Percentiles rank a stretch among this genome's conserved stretches.
Conservation (phyloP, 352 stramenopile species). For the Phytophthora rubi region DNA sequence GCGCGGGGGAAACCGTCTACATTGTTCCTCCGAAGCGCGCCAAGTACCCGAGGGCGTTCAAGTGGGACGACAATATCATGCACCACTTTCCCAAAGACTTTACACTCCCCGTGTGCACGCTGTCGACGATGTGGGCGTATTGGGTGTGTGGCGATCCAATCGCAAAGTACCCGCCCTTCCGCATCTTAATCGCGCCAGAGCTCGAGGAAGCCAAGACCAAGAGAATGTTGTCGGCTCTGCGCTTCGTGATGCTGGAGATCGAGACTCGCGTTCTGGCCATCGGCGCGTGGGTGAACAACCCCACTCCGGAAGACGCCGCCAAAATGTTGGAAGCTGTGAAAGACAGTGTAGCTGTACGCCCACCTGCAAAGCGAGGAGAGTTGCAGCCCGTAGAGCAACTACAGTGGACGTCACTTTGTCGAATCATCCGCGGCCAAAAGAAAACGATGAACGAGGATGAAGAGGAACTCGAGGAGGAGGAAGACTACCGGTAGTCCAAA, state of each 20-base stretch:
- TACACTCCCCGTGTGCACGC: constrained; percentile 12
- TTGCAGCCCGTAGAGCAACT: constrained; percentile 21
- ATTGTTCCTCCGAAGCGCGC: constrained; percentile 19
- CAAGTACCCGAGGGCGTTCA: constrained; percentile 25
- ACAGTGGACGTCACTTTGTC: constrained; percentile 30
- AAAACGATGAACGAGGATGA: constrained; percentile 8
- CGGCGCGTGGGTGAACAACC: constrained; percentile 26
- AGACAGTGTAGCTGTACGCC: constrained; percentile 21
- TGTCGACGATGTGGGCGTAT: constrained; percentile 23
- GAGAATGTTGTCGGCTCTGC: constrained; percentile 19
- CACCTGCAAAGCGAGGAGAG: constrained; percentile 10
- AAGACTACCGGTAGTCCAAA: neutral
- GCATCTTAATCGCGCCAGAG: constrained; percentile 23
- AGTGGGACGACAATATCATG: constrained; percentile 31
- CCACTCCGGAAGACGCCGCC: constrained; percentile 19
- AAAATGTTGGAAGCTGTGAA: constrained; percentile 32
- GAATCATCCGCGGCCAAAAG: constrained; percentile 27
- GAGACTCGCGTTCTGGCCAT: constrained; percentile 28
- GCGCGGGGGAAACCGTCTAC: constrained; percentile 9
- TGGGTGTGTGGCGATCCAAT: constrained; percentile 25
- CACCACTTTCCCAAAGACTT: constrained; percentile 30
- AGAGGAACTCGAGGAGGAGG: constrained; percentile 8
- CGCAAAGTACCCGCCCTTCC: constrained; percentile 28
- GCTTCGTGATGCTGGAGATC: constrained; percentile 38
- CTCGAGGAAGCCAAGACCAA: constrained; percentile 17